Evolutionary conservation across 495 filamentous ascomycete species (phyloP), one percentile per base, ranked within the genome.

Genomic region (Penicillium ochrochloron): DNA sequence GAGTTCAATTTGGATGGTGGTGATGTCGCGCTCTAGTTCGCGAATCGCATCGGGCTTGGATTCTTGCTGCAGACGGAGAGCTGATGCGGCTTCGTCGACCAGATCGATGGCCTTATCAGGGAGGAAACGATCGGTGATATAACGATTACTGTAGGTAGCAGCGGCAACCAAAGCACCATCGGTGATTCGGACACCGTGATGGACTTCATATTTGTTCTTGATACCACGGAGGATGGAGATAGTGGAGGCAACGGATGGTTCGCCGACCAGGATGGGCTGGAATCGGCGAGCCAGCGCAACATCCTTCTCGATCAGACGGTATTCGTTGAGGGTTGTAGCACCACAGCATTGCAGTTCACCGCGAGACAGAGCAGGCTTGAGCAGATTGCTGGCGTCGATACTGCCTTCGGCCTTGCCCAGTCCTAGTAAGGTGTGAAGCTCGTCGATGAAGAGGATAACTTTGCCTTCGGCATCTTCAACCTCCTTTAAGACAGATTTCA

Each of bases 21-120:
- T 94, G 55, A 99, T 97, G 69, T 92, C 90, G 53, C 94, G 91
- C 69, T 98, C 95, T 21, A 97, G 84, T 56, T 90, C 86, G 71
- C 93, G 88, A 33, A 99, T 97, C 15, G 92, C 86, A 62, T 99
- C 95, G 0, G 95, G 95, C 66, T 96, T 97, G 68, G 92, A 97
- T 77, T 99, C 95, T 74, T 99, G 95, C 72, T 99, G 95, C 63
- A 99, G 76, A 19, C 95, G 85, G 10, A 97, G 80, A 14, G 92
- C 91, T 42, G 92, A 96, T 5, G 95, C 94, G 15, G 95, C 95
- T 77, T 98, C 95, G 72, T 99, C 95, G 66, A 99, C 92, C 56
- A 99, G 74, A 74, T 99, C 95, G 64, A 99, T 99, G 8, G 95
- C 95, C 71, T 98, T 97, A 75, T 97, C 94, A 1, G 95, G 94